These are phyloP conservation scores for Vigna angularis DNA, from an alignment of 306 rosid genomes.

Conservation along the genomic window DNA sequence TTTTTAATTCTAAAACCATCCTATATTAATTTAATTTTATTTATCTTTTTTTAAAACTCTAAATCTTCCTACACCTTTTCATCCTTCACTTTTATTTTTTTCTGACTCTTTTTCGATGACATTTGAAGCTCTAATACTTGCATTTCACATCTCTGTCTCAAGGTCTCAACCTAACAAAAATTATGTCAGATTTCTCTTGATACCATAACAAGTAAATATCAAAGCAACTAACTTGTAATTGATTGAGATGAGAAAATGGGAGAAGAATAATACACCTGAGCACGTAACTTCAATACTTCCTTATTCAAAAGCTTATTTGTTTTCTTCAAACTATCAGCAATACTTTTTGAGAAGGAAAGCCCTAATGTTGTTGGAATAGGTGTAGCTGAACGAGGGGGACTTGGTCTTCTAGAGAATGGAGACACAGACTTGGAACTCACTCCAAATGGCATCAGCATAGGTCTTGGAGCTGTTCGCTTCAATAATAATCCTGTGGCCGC, in stretches of 20 bases:
- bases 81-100: too few species aligned
- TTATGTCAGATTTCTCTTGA: constrained; percentile 32
- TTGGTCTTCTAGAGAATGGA: constrained; percentile 92
- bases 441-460: constrained; percentile 72
- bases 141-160: constrained; percentile 79
- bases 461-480: constrained; percentile 83
- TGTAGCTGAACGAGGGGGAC: constrained; percentile 97
- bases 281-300: constrained; percentile 81
- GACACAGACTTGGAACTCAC: constrained; percentile 92
- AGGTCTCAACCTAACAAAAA: constrained; percentile 73
- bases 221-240: constrained; percentile 11
- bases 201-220: constrained; percentile 22
- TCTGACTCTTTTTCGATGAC: constrained; percentile 77
- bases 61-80: too few species aligned
- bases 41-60: too few species aligned
- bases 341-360: constrained; percentile 87
- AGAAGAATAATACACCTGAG: constrained; percentile 65
- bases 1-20: too few species aligned
- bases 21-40: too few species aligned
- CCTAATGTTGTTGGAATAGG: constrained; percentile 96
- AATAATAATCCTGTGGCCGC: background rate
- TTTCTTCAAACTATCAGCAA: constrained; percentile 89
- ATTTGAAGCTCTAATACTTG: constrained; percentile 87
- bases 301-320: constrained; percentile 89
- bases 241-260: constrained; percentile 19